Evolutionary conservation across 805 yeast genomes (phyloP).

Genomic region (Starmerella kuoi): DNA sequence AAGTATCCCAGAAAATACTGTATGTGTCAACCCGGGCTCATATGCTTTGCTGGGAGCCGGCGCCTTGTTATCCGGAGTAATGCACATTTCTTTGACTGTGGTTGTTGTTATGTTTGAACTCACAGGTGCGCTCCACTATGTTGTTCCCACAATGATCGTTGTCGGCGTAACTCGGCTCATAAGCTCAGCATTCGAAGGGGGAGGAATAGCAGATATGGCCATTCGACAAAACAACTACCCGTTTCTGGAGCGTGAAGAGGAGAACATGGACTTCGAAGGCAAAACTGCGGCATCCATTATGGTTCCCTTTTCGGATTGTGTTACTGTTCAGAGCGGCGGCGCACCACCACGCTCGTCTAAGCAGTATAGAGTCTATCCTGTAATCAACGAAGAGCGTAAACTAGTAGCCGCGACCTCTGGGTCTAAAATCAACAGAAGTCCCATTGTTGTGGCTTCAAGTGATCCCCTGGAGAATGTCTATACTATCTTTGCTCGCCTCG

Average conservation of each 20-base stretch:
- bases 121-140: slow-evolving; percentile 86
- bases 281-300: slow-evolving; percentile 35
- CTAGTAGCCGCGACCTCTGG: slow-evolving; percentile 28
- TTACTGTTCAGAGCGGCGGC: slow-evolving; percentile 18
- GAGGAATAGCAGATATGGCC: slow-evolving; percentile 95
- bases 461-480: slow-evolving; percentile 49
- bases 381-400: slow-evolving; percentile 26
- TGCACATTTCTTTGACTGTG: slow-evolving; percentile 82
- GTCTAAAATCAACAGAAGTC: slow-evolving; percentile 31
- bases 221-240: slow-evolving; percentile 82
- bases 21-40: slow-evolving; percentile 81
- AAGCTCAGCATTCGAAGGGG: slow-evolving; percentile 40
- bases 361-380: slow-evolving; percentile 27
- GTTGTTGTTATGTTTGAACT: slow-evolving; percentile 92
- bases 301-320: slow-evolving; percentile 32
- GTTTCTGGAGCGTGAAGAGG: slow-evolving; percentile 53
- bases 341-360: neutral
- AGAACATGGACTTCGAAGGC: slow-evolving; percentile 27
- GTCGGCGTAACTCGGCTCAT: slow-evolving; percentile 77
- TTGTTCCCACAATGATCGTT: slow-evolving; percentile 91
- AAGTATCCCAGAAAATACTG: neutral
- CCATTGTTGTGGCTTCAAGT: slow-evolving; percentile 44
- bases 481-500: slow-evolving; percentile 62
- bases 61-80: slow-evolving; percentile 87
- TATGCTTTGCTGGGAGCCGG: slow-evolving; percentile 96